phyloP scores from a whole-genome alignment of 2,329 filamentous ascomycete genomes.

The Sporothrix curviconia region DNA sequence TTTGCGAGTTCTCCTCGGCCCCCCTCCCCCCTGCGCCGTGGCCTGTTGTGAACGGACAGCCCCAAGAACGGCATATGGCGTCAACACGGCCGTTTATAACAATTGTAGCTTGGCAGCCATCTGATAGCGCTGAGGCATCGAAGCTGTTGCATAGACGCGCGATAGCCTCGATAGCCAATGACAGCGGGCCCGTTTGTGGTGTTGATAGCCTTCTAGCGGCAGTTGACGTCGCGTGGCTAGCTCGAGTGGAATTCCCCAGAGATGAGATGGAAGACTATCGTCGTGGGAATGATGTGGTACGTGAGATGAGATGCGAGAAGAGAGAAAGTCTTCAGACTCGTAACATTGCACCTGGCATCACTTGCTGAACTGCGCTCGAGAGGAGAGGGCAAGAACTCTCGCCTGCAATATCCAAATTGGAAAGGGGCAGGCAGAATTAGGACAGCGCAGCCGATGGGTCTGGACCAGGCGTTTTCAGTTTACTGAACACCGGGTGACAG shows the following conservation, averaged over 20 bases:
- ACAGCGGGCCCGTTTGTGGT: background rate
- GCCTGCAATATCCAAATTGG: background rate
- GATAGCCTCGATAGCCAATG: constrained; percentile 6
- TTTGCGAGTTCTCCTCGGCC: too few species aligned
- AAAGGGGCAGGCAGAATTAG: background rate
- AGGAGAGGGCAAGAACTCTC: background rate
- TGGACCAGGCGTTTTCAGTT: background rate
- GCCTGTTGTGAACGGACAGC: background rate
- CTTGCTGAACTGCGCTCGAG: background rate
- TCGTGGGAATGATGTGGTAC: too few species aligned
- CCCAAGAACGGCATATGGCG: background rate
- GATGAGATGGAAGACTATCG: too few species aligned
- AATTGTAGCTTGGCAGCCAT: background rate
- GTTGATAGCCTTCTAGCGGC: background rate
- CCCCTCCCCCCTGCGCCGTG: background rate
- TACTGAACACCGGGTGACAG: background rate
- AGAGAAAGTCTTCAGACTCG: too few species aligned
- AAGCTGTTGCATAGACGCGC: background rate
- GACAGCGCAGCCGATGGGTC: too few species aligned
- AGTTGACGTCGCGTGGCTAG: background rate
- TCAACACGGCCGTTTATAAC: background rate
- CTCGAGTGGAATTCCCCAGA: background rate
- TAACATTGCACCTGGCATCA: background rate
- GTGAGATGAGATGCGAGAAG: too few species aligned
- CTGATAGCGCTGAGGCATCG: background rate